Evolutionary conservation across 2,329 filamentous ascomycete species (phyloP).

Genomic region (Blastomyces parvus): DNA sequence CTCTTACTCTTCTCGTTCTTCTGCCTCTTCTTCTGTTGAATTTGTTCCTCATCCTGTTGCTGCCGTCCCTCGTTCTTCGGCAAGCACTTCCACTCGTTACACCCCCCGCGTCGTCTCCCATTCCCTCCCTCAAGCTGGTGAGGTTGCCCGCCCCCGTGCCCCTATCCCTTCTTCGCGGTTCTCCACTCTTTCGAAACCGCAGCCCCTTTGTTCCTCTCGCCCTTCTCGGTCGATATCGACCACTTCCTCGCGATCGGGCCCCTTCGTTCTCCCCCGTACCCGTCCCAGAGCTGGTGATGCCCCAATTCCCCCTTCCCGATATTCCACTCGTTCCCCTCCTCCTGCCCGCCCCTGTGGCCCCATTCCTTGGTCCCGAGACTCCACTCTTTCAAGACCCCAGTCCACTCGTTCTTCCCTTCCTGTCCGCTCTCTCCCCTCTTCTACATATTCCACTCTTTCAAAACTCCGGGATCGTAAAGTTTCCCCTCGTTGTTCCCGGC

Average conservation of each 20-base stretch:
- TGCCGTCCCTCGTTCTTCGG: constrained; percentile 1
- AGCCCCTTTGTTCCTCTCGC: background rate
- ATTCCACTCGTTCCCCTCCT: constrained; percentile 9
- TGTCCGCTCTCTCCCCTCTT: constrained; percentile 2
- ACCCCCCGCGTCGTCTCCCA: background rate
- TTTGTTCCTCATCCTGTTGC: constrained; percentile 4
- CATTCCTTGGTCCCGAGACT: constrained; percentile 7
- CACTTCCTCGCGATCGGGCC: constrained; percentile 8
- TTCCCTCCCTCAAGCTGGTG: background rate
- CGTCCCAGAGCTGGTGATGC: constrained; percentile 7
- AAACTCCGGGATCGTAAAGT: background rate
- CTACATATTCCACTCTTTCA: constrained; percentile 3
- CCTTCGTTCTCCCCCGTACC: constrained; percentile 11
- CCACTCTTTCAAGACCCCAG: background rate
- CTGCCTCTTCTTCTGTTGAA: constrained; percentile 10
- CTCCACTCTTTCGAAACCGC: background rate
- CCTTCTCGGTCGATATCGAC: background rate
- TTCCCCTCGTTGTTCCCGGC: no score
- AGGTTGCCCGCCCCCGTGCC: background rate
- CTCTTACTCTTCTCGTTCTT: constrained; percentile 11
- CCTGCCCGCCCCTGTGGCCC: constrained; percentile 14
- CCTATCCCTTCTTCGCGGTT: constrained; percentile 1
- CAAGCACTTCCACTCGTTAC: constrained; percentile 1
- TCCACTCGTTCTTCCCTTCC: constrained; percentile 10
- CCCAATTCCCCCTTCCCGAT: constrained; percentile 3